Base-by-base conservation (phyloP, 1,139 yeast species). In the Casaregolazyma suthepensis region DNA sequence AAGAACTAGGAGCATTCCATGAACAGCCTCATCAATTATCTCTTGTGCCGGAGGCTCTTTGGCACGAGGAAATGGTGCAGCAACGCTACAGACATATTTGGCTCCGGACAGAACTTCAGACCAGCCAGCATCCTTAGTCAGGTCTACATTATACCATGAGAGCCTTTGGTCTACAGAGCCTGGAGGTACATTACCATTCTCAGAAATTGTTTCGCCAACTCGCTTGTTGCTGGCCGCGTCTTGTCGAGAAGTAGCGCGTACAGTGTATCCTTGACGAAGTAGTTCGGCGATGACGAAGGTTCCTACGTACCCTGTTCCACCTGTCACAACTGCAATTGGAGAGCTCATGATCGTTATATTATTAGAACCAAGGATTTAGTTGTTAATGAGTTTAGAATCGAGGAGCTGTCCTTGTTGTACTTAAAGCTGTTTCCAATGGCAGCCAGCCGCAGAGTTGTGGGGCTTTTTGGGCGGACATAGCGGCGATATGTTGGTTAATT, bases 281-380 rank as follows among this genome's bases (percentile, higher is more conserved):
- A 69, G 60, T 22, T 58, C 63, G 37, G 67, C 59, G 43, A 72
- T 71, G 15, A 77, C 71, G 58, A 79, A 80, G 52, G 76, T 76
- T 26, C 82, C 83, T 55, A 81, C 76, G 61, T 76, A 81, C 9
- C 85, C 85, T 17, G 81, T 73, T 12, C 82, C 83, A 5, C 85
- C 85, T 5, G 85, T 76, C 26, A 81, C 74, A 29, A 80, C 31
- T 26, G 31, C 31, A 26, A 26, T 26, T 7, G 31, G 31, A 26
- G 31, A 26, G 10, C 31, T 26, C 31, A 26, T 26, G 6, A 7
- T 26, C 10, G 12, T 26, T 26, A 26, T 7, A 26, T 7, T 26
- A 12, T 26, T 9, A 26, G n/a, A n/a, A n/a, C n/a, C n/a, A n/a
- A n/a, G n/a, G n/a, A n/a, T n/a, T n/a, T n/a, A n/a, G n/a, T n/a